Conservation (phyloP, 2,329 filamentous ascomycete species). For the Macrophomina phaseolina region DNA sequence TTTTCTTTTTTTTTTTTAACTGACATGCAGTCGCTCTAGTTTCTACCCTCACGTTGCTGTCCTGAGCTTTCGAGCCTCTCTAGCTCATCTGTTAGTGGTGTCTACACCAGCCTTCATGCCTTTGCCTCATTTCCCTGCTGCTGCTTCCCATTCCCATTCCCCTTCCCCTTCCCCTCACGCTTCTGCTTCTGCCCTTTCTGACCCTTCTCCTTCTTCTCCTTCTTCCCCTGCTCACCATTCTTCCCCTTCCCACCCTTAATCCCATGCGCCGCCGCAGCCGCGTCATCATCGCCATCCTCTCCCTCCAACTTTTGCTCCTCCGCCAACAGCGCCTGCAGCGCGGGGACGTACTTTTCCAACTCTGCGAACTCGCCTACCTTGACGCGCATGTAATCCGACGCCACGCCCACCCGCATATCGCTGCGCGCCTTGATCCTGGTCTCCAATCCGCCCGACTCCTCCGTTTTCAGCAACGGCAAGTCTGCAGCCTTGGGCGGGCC, state of each 20-base stretch:
- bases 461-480: background rate
- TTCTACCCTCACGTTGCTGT: too few species aligned
- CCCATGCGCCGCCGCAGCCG: background rate
- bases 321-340: conserved; percentile 62
- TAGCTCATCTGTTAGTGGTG: too few species aligned
- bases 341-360: conserved; percentile 67
- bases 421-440: conserved; percentile 44
- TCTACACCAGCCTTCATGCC: too few species aligned
- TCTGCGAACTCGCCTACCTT: conserved; percentile 72
- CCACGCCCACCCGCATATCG: conserved; percentile 71
- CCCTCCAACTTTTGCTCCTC: conserved; percentile 19
- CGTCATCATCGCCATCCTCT: background rate
- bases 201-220: conserved; percentile 30
- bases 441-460: background rate
- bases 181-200: conserved; percentile 31
- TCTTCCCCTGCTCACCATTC: background rate
- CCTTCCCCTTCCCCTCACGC: conserved; percentile 33
- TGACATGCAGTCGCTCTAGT: too few species aligned
- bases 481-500: background rate
- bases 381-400: conserved; percentile 80
- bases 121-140: background rate
- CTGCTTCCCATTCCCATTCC: background rate
- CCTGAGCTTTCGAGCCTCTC: too few species aligned
- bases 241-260: background rate
- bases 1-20: too few species aligned